Evolutionary conservation across 495 filamentous ascomycete genomes (phyloP).

Genomic region (Antarctomyces pellizariae): DNA sequence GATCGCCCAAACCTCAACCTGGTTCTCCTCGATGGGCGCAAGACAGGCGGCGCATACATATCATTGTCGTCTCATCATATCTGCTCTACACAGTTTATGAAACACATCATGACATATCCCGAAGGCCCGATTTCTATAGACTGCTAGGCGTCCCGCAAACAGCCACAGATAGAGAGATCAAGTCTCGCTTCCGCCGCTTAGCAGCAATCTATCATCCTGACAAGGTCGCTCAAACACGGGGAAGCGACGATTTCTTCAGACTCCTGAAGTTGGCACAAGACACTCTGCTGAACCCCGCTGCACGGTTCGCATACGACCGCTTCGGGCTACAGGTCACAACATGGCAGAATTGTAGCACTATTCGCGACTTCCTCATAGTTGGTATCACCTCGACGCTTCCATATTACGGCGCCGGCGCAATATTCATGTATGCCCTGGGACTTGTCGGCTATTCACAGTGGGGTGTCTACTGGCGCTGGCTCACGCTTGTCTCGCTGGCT

Average conservation of each 20-base stretch:
- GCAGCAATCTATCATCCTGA: conserved; percentile 78
- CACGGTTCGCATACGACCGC: conserved; percentile 79
- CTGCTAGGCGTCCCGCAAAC: conserved; percentile 41
- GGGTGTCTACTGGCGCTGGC: conserved; percentile 79
- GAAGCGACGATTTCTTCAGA: conserved; percentile 44
- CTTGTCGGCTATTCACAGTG: conserved; percentile 62
- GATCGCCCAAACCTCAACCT: conserved; percentile 57
- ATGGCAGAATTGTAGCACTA: conserved; percentile 46
- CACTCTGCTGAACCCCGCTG: conserved; percentile 52
- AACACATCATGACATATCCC: conserved; percentile 55
- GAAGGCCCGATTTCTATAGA: conserved; percentile 51
- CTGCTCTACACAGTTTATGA: conserved; percentile 89
- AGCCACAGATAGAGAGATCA: conserved; percentile 52
- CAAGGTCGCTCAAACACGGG: conserved; percentile 28
- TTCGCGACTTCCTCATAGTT: conserved; percentile 45
- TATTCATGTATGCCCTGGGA: conserved; percentile 41
- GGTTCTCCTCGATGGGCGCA: conserved; percentile 40
- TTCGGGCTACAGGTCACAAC: conserved; percentile 55
- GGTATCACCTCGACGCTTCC: conserved; percentile 33
- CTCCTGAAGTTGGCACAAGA: conserved; percentile 67
- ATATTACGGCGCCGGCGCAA: conserved; percentile 37
- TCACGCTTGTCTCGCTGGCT: conserved; percentile 41
- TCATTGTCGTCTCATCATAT: conserved; percentile 58
- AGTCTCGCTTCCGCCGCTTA: conserved; percentile 65
- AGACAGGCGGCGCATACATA: conserved; percentile 62